Base-by-base conservation (phyloP, 306 rosid species). In the Cicer yamashitae region DNA sequence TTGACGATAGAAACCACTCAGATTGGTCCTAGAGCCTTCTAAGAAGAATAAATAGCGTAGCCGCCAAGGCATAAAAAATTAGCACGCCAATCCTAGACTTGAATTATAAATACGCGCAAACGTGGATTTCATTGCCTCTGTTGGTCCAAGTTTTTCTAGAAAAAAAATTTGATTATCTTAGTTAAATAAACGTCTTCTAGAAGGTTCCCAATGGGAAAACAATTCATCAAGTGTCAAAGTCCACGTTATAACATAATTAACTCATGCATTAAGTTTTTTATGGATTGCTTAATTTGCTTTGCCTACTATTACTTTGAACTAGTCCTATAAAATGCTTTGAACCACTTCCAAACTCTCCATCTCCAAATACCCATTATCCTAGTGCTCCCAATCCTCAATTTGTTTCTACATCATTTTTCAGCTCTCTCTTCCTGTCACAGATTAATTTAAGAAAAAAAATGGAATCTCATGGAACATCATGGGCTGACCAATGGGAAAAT, bases 401-500 rank as follows among this genome's bases (percentile, higher is more conserved):
- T 4, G 1, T 51, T 39, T 43, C 34, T 8, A 39, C 7, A 59
- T 10, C 11, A 44, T 8, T 45, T 44, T 59, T 45, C 60, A 59
- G 7, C 76, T 58, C 34, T 59, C 54, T 58, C 56, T 44, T 13
- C 12, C n/a, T 65, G 9, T 15, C 5, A 0, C 41, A 58, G 30
- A 6, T 20, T 65, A 10, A 17, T 65, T 39, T 18, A 40, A 18
- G 40, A 78, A 83, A 76, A 74, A 66, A 75, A 45, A 83, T 67
- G 60, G 39, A 11, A 0, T 77, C 86, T 1, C 7, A 83, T 30
- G 91, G 72, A 61, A 60, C 87, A 25, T 64, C 90, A 0, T 91
- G 98, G 98, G 96, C 96, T 0, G 96, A 93, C 41, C 98, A 91
- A 85, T 91, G 96, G 96, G 98, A 88, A 38, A 38, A 56, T 8